Percentiles rank a stretch among this genome's conserved stretches.
These are phyloP conservation scores for Starmerella stellata DNA, from an alignment of 805 yeast species.

Conservation along the genomic window DNA sequence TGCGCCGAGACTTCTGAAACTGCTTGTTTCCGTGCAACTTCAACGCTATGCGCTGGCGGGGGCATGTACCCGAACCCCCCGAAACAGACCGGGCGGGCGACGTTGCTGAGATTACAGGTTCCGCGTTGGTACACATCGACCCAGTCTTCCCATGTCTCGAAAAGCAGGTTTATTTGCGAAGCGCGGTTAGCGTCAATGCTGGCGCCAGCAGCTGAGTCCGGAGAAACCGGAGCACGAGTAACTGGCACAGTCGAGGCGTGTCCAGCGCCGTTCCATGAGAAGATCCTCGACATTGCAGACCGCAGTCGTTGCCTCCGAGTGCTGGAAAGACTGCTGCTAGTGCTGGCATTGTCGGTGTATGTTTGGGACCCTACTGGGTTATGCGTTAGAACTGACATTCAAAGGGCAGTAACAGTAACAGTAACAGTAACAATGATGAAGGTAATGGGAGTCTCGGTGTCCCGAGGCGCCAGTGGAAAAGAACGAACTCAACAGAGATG, in stretches of 20 bases:
- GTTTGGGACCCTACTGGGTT: too few relatives aligned
- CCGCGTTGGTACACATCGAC: conserved; percentile 10
- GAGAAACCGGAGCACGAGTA: background rate
- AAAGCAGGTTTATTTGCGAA: conserved; percentile 7
- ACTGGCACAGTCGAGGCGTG: background rate
- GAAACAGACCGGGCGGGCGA: conserved; percentile 40
- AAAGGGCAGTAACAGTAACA: too few relatives aligned
- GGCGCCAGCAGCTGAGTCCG: too few relatives aligned
- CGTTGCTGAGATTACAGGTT: conserved; percentile 18
- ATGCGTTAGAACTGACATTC: too few relatives aligned
- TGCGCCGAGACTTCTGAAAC: conserved; percentile 27
- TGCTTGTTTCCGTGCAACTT: conserved; percentile 28
- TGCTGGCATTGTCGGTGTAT: too few relatives aligned
- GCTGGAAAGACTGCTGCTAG: background rate
- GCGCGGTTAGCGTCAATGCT: background rate
- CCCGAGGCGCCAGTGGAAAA: too few relatives aligned
- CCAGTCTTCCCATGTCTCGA: conserved; percentile 18
- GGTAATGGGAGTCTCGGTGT: too few relatives aligned
- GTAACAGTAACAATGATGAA: too few relatives aligned
- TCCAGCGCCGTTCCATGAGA: background rate
- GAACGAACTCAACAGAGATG: too few relatives aligned
- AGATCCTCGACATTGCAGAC: background rate
- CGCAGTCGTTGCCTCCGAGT: background rate
- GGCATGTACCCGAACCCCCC: conserved; percentile 31
- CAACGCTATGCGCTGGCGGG: conserved; percentile 44